These are phyloP conservation scores for Prunus padus DNA, from an alignment of 306 rosid species.

Conservation along the genomic window DNA sequence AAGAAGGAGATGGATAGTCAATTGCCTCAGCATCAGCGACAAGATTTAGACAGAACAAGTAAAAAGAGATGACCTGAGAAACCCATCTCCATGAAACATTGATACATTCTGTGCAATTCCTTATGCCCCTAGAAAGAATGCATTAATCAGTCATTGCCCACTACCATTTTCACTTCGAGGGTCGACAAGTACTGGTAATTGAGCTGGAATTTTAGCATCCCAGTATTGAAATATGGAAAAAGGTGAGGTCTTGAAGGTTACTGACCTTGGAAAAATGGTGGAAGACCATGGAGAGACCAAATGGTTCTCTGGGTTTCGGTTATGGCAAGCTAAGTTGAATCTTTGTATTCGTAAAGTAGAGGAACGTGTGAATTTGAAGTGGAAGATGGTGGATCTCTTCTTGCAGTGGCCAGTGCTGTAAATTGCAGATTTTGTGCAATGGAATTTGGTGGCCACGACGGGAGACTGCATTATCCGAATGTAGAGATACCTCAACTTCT, in stretches of 20 bases:
- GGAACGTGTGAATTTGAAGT: neutral
- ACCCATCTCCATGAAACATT: conserved; percentile 44
- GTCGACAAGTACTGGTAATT: neutral
- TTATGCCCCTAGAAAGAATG: conserved; percentile 25
- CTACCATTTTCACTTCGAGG: too few relatives aligned
- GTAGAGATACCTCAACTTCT: neutral
- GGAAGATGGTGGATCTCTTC: conserved; percentile 5
- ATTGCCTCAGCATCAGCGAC: conserved; percentile 40
- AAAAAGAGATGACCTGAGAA: conserved; percentile 42
- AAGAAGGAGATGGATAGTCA: conserved; percentile 35
- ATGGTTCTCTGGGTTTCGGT: neutral
- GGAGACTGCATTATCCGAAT: conserved; percentile 9
- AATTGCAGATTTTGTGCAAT: neutral
- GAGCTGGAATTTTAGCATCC: neutral
- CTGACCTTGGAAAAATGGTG: conserved; percentile 6
- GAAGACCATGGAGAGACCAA: neutral
- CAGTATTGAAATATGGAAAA: neutral
- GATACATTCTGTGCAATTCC: conserved; percentile 24
- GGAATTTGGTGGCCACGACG: conserved; percentile 5
- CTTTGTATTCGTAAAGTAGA: neutral
- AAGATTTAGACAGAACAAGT: conserved; percentile 54
- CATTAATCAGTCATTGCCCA: neutral
- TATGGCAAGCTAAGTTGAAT: neutral
- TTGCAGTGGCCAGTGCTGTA: neutral
- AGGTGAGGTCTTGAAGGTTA: neutral